Conservation (phyloP, 495 filamentous ascomycete genomes). For the Trichocladium antarcticum region DNA sequence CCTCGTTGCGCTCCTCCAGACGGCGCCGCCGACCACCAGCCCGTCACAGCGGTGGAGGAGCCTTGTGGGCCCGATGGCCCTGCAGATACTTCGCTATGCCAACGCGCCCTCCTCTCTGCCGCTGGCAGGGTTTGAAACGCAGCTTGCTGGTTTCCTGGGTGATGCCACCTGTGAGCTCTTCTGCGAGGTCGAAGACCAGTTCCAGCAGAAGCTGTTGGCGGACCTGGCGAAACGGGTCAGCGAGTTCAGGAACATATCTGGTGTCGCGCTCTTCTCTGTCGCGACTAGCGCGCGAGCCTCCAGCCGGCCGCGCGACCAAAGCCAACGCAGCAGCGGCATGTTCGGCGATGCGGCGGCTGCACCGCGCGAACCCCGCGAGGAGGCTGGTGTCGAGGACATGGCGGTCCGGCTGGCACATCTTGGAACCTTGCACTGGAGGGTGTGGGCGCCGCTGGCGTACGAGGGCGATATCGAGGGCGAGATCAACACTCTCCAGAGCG, state of each 20-base stretch:
- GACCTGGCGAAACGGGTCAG: slow-evolving; percentile 37
- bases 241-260: slow-evolving; percentile 40
- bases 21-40: slow-evolving; percentile 25
- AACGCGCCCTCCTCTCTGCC: slow-evolving; percentile 35
- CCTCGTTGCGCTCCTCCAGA: slow-evolving; percentile 37
- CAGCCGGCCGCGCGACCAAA: not conserved
- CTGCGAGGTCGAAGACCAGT: slow-evolving; percentile 31
- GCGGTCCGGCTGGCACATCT: slow-evolving; percentile 68
- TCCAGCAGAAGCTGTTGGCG: slow-evolving; percentile 32
- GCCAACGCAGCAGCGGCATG: slow-evolving; percentile 15
- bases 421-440: slow-evolving; percentile 71
- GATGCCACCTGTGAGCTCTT: slow-evolving; percentile 27
- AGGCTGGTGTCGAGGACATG: slow-evolving; percentile 52
- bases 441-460: slow-evolving; percentile 69
- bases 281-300: slow-evolving; percentile 33
- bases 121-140: slow-evolving; percentile 36
- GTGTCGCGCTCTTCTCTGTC: slow-evolving; percentile 41
- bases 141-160: slow-evolving; percentile 27
- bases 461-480: slow-evolving; percentile 19
- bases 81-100: slow-evolving; percentile 44
- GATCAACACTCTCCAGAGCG: not conserved
- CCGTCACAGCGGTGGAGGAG: slow-evolving; percentile 31
- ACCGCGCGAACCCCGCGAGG: slow-evolving; percentile 33
- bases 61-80: slow-evolving; percentile 34
- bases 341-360: slow-evolving; percentile 11